Evolutionary conservation across 192 early-diverging fungal genomes (phyloP).

Genomic region (Nowakowskiella sp.): DNA sequence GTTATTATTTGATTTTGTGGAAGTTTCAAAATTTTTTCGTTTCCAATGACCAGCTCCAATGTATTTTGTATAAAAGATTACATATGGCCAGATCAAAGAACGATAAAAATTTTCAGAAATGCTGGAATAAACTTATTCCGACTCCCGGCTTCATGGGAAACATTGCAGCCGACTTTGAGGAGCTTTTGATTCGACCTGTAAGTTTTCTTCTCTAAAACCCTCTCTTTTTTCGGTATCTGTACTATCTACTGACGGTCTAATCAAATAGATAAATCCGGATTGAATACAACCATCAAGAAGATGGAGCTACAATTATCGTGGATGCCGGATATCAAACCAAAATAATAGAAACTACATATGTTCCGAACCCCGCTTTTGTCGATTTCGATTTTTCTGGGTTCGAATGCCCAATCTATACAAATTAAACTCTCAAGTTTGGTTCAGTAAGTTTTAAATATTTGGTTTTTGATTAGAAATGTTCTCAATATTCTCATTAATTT

Average conservation of each 20-base stretch:
- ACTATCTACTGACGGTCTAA: not conserved
- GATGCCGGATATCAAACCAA: conserved; percentile 10
- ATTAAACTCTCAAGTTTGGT: no score
- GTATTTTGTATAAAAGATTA: not conserved
- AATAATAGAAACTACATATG: conserved; percentile 4
- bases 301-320: conserved; percentile 4
- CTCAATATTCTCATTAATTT: no score
- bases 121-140: conserved; percentile 12
- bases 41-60: not conserved
- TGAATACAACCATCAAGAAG: conserved; percentile 5
- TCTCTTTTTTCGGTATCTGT: not conserved
- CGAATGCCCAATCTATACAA: conserved; percentile 7
- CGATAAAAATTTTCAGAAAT: not conserved
- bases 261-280: no score
- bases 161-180: conserved; percentile 12
- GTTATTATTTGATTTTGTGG: not conserved
- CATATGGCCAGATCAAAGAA: not conserved
- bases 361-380: conserved; percentile 5
- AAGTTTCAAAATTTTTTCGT: no score
- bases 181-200: conserved; percentile 6
- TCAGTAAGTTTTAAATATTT: no score
- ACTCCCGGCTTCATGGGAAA: conserved; percentile 17
- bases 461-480: no score
- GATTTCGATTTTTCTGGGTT: conserved; percentile 21
- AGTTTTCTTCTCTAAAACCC: not conserved